phyloP scores from a whole-genome alignment of 75 land plant genomes.

The Cupressus sempervirens region DNA sequence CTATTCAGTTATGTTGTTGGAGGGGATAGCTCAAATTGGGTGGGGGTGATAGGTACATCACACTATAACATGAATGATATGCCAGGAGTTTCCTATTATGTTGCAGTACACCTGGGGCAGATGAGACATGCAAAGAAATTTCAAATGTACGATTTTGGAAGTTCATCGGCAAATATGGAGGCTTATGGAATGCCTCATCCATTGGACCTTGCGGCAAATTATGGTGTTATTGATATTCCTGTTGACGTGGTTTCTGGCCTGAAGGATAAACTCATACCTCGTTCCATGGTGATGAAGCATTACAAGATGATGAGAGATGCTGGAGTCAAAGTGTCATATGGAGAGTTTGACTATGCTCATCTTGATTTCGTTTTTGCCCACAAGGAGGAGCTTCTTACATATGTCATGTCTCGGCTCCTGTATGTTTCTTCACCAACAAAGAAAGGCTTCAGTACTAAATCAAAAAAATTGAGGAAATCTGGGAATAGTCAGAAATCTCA shows the following conservation, averaged over 20 bases:
- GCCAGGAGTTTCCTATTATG: constrained; percentile 84
- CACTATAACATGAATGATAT: constrained; percentile 99
- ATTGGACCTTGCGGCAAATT: constrained; percentile 69
- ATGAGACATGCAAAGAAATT: constrained; percentile 68
- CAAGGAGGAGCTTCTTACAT: constrained; percentile 61
- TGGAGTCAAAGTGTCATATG: constrained; percentile 67
- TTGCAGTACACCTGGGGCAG: constrained; percentile 80
- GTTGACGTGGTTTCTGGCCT: constrained; percentile 86
- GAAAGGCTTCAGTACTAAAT: not conserved
- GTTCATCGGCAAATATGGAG: constrained; percentile 49
- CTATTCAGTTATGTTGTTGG: constrained; percentile 80
- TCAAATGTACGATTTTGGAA: constrained; percentile 90
- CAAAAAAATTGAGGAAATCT: constrained; percentile 2
- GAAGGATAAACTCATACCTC: constrained; percentile 75
- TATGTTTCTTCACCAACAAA: constrained; percentile 17
- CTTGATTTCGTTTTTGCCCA: constrained; percentile 72
- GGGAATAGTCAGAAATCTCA: constrained; percentile 3
- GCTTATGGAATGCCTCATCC: constrained; percentile 77
- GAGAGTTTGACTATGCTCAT: constrained; percentile 90
- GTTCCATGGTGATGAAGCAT: constrained; percentile 86
- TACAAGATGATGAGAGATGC: constrained; percentile 64
- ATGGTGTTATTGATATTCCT: constrained; percentile 80
- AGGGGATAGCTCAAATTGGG: constrained; percentile 98
- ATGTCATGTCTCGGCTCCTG: constrained; percentile 59
- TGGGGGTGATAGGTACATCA: constrained; percentile 78